Conservation (phyloP, 331 rosid species). For the Pyracantha coccinea region DNA sequence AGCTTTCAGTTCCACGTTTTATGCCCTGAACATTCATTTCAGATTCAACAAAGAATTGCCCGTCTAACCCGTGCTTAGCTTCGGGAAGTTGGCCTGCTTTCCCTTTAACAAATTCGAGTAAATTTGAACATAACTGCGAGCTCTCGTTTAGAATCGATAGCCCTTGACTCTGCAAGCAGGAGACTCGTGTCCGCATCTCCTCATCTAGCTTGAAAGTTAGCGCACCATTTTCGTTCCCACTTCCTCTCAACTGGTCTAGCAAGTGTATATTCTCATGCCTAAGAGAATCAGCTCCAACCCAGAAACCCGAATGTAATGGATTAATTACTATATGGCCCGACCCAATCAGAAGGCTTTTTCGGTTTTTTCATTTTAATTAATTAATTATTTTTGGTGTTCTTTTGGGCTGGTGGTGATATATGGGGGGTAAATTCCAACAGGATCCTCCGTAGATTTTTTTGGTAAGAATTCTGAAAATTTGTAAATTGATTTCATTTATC, state of each 20-base stretch:
- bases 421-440: no score
- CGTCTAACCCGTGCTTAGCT: constrained; percentile 39
- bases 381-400: no score
- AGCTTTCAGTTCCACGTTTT: constrained; percentile 56
- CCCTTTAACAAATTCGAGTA: constrained; percentile 53
- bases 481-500: no score
- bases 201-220: constrained; percentile 65
- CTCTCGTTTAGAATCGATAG: constrained; percentile 66
- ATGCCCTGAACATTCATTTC: constrained; percentile 69
- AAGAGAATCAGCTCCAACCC: constrained; percentile 75
- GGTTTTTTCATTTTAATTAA: no score
- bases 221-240: constrained; percentile 50
- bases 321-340: not conserved
- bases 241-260: constrained; percentile 64
- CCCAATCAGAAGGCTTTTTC: not conserved
- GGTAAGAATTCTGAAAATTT: no score
- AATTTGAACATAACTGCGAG: constrained; percentile 49
- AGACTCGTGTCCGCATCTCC: constrained; percentile 58
- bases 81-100: constrained; percentile 40
- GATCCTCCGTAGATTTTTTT: no score
- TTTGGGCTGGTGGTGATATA: no score
- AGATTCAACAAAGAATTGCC: constrained; percentile 61
- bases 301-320: constrained; percentile 6
- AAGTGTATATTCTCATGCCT: constrained; percentile 76
- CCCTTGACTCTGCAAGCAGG: constrained; percentile 80